Percentiles rank a stretch among this genome's conserved stretches.
Conservation (phyloP, 768 basidiomycete genomes). For the Panaeolus cyanescens region DNA sequence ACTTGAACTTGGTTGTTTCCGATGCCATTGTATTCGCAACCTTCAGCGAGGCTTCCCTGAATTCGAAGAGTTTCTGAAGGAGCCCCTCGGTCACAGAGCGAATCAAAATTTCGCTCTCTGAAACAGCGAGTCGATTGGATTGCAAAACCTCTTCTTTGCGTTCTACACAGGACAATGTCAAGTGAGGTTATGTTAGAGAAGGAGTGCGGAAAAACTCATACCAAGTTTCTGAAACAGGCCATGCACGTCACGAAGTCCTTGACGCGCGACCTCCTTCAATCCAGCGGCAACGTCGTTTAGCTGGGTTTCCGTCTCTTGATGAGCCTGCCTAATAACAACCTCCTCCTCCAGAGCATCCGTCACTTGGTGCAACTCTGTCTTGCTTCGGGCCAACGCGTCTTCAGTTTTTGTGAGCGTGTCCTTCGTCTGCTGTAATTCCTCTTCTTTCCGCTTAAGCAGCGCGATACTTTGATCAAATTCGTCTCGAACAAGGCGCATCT, state of each 20-base stretch:
- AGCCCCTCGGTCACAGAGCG: constrained; percentile 54
- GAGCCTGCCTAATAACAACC: constrained; percentile 71
- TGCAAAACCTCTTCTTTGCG: constrained; percentile 68
- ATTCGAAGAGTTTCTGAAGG: constrained; percentile 58
- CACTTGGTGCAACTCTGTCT: constrained; percentile 58
- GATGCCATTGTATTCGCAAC: constrained; percentile 52
- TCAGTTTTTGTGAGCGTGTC: constrained; percentile 56
- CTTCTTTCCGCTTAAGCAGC: constrained; percentile 71
- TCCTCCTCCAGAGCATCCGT: constrained; percentile 77
- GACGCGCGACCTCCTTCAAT: constrained; percentile 64
- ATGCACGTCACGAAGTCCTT: constrained; percentile 69
- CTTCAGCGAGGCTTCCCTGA: constrained; percentile 58
- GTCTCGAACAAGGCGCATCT: constrained; percentile 77
- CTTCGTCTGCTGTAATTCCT: constrained; percentile 68
- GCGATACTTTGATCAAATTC: constrained; percentile 92
- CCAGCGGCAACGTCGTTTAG: constrained; percentile 74
- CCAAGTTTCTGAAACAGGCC: constrained; percentile 85
- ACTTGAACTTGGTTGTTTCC: constrained; percentile 58
- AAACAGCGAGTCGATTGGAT: constrained; percentile 67
- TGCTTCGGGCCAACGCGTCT: constrained; percentile 51
- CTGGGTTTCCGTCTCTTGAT: constrained; percentile 70
- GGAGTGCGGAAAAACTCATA: constrained; percentile 35
- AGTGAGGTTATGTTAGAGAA: background rate
- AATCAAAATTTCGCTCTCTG: constrained; percentile 61
- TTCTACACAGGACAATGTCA: constrained; percentile 44